Evolutionary conservation across 2,329 filamentous ascomycete species (phyloP).

Genomic region (Zasmidium citrigriseum): DNA sequence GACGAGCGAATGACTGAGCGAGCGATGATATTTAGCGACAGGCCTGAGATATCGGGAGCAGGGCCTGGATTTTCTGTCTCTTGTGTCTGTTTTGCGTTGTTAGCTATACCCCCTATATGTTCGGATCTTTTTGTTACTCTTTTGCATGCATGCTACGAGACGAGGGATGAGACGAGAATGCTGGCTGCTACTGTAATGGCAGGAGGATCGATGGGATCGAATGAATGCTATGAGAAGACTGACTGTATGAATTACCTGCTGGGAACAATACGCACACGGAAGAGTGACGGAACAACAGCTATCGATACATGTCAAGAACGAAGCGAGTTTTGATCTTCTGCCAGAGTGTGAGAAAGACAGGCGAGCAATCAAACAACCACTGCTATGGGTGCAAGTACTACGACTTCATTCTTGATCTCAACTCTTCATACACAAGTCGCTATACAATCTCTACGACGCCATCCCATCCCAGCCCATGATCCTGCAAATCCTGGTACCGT

Average conservation of each 20-base stretch:
- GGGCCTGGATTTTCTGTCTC: neutral
- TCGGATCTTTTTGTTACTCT: neutral
- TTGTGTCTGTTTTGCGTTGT: conserved; percentile 3
- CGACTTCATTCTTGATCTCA: neutral
- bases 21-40: neutral
- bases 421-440: neutral
- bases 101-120: conserved; percentile 11
- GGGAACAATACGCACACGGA: neutral
- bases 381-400: neutral
- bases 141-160: neutral
- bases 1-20: neutral
- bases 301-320: no score
- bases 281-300: neutral
- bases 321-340: neutral
- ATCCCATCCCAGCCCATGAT: neutral
- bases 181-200: conserved; percentile 6
- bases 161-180: neutral
- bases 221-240: neutral
- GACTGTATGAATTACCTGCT: conserved; percentile 9
- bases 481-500: neutral
- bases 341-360: neutral
- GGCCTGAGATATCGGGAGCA: no score
- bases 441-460: neutral
- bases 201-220: neutral
- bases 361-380: neutral